A percentile compares a stretch with the other conserved stretches of the same genome.
phyloP scores from a whole-genome alignment of 2,329 filamentous ascomycete species.

The Ciborinia camelliae region DNA sequence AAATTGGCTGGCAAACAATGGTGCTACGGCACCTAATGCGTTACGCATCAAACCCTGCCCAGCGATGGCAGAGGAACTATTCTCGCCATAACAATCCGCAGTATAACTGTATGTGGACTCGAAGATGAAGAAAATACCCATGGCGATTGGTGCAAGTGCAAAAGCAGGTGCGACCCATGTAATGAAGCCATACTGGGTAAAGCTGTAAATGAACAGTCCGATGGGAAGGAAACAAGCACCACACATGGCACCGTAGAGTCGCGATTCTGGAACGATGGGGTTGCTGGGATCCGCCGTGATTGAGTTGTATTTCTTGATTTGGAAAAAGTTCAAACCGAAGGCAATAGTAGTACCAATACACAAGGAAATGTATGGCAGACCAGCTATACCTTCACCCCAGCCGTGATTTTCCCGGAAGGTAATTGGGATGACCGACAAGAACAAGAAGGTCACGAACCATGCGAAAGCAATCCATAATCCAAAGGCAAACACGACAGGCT shows the following conservation, averaged over 20 bases:
- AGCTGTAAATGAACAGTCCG: constrained; percentile 67
- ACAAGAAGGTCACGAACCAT: constrained; percentile 83
- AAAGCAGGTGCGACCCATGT: constrained; percentile 18
- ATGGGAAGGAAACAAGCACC: constrained; percentile 70
- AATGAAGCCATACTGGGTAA: constrained; percentile 41
- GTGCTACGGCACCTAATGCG: constrained; percentile 16
- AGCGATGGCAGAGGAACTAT: constrained; percentile 17
- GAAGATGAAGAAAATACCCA: constrained; percentile 20
- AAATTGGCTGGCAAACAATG: constrained; percentile 19
- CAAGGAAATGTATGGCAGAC: constrained; percentile 56
- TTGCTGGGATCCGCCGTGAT: background rate
- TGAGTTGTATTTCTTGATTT: constrained; percentile 11
- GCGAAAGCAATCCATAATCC: constrained; percentile 84
- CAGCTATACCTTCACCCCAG: constrained; percentile 58
- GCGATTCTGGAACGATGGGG: constrained; percentile 57
- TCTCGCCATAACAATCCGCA: constrained; percentile 19
- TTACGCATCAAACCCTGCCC: constrained; percentile 19
- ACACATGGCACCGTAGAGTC: constrained; percentile 77
- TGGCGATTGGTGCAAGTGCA: constrained; percentile 13
- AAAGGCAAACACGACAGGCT: constrained; percentile 79
- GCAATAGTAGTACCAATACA: constrained; percentile 39
- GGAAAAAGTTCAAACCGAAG: constrained; percentile 10
- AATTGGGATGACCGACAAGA: constrained; percentile 73
- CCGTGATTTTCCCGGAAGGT: constrained; percentile 67
- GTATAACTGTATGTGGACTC: constrained; percentile 18